phyloP scores from a whole-genome alignment of 164 flowering plant species.

The Dillenia suffruticosa region DNA sequence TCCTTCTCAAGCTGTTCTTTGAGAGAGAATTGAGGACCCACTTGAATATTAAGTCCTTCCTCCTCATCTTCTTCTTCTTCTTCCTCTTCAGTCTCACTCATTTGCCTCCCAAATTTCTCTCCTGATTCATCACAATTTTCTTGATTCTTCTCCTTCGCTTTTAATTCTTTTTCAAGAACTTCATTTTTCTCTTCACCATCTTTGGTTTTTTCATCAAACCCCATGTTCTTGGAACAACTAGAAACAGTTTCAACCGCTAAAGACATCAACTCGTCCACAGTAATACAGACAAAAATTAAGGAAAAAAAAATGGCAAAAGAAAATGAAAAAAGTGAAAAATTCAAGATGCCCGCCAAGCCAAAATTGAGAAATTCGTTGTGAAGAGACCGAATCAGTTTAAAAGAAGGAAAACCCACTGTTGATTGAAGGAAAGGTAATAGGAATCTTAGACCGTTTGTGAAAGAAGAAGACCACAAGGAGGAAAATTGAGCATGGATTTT shows the following conservation, averaged over 20 bases:
- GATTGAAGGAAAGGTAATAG: no score
- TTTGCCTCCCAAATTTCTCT: conserved; percentile 20
- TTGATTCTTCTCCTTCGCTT: neutral
- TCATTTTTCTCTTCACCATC: conserved; percentile 12
- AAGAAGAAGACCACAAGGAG: neutral
- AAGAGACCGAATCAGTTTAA: no score
- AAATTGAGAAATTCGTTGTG: neutral
- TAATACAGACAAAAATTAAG: neutral
- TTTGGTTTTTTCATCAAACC: conserved; percentile 23
- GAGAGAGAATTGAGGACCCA: conserved; percentile 16
- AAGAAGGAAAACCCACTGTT: no score
- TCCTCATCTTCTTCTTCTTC: conserved; percentile 49
- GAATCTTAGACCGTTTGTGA: no score
- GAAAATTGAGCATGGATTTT: conserved; percentile 6
- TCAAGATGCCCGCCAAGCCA: neutral
- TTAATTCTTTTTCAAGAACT: conserved; percentile 1
- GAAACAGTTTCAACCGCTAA: conserved; percentile 31
- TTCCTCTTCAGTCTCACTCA: conserved; percentile 37
- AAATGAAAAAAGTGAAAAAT: neutral
- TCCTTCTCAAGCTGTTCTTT: conserved; percentile 15
- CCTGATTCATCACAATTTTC: conserved; percentile 13
- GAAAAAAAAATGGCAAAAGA: neutral
- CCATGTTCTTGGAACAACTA: conserved; percentile 36
- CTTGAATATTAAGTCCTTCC: conserved; percentile 7
- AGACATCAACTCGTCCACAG: conserved; percentile 17